phyloP scores from a whole-genome alignment of 495 filamentous ascomycete genomes.

The Cercophora sp. region DNA sequence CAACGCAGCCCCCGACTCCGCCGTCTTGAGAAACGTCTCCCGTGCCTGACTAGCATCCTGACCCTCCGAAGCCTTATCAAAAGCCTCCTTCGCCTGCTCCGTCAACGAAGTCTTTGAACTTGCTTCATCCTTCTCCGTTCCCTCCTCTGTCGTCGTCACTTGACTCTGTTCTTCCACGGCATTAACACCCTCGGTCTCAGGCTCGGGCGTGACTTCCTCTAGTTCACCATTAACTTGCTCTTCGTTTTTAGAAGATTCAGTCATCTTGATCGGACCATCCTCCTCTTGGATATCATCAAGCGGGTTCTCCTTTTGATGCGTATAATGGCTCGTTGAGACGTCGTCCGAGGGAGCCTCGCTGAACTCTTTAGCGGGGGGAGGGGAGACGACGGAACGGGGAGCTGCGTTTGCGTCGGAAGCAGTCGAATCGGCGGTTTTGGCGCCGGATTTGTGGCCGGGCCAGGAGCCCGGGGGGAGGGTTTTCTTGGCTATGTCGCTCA shows the following conservation, averaged over 20 bases:
- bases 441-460: conserved; percentile 18
- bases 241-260: not conserved
- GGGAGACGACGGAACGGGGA: conserved; percentile 14
- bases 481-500: conserved; percentile 29
- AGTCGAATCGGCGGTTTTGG: conserved; percentile 16
- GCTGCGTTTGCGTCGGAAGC: conserved; percentile 5
- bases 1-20: conserved; percentile 5
- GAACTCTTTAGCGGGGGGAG: conserved; percentile 9
- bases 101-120: conserved; percentile 17
- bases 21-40: conserved; percentile 21
- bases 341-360: not conserved
- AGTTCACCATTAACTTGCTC: not conserved
- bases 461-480: conserved; percentile 22
- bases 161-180: not conserved
- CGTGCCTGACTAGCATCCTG: conserved; percentile 23
- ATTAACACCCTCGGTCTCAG: conserved; percentile 7
- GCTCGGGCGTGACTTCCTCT: conserved; percentile 14
- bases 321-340: conserved; percentile 18
- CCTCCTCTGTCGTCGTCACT: conserved; percentile 5
- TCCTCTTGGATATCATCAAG: conserved; percentile 18
- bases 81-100: conserved; percentile 25
- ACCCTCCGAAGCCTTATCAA: conserved; percentile 27
- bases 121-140: conserved; percentile 1
- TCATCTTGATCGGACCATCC: conserved; percentile 15
- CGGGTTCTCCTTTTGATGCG: conserved; percentile 17